Evolutionary conservation across 768 basidiomycete genomes (phyloP).

Genomic region (Mycena venus): DNA sequence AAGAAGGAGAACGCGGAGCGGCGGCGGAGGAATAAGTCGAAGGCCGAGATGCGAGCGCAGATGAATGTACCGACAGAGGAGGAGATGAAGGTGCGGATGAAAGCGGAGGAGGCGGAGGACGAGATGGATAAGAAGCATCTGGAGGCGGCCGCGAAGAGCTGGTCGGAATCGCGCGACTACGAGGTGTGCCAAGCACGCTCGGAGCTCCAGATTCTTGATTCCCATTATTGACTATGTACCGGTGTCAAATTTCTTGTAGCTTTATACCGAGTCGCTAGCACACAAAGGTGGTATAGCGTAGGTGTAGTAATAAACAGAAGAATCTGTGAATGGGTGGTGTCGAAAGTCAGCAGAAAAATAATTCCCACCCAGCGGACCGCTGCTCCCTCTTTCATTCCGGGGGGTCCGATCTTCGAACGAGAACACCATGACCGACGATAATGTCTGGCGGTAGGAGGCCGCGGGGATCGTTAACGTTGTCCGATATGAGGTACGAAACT

Average conservation of each 20-base stretch:
- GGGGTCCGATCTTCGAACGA: too few species aligned
- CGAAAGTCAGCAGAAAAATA: too few species aligned
- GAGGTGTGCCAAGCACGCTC: conserved; percentile 27
- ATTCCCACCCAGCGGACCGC: too few species aligned
- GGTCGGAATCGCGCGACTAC: conserved; percentile 23
- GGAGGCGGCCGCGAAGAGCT: background rate
- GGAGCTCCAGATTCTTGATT: conserved; percentile 22
- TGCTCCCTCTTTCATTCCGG: too few species aligned
- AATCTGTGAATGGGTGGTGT: too few species aligned
- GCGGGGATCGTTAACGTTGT: too few species aligned
- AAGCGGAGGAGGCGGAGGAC: background rate
- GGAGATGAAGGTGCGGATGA: conserved; percentile 10
- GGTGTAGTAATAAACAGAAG: too few species aligned
- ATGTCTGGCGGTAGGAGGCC: too few species aligned
- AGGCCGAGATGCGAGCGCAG: background rate
- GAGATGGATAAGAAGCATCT: background rate
- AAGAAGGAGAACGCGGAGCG: background rate
- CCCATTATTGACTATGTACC: conserved; percentile 4
- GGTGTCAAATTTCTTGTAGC: background rate
- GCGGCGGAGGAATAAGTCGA: background rate
- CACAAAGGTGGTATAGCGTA: too few species aligned
- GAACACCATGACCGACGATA: too few species aligned
- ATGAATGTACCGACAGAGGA: conserved; percentile 24
- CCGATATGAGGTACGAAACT: too few species aligned
- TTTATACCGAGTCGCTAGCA: too few species aligned